A percentile compares a stretch with the other conserved stretches of the same genome.
These are phyloP conservation scores for Phytophthora constricta DNA, from an alignment of 352 stramenopile genomes.

Conservation along the genomic window DNA sequence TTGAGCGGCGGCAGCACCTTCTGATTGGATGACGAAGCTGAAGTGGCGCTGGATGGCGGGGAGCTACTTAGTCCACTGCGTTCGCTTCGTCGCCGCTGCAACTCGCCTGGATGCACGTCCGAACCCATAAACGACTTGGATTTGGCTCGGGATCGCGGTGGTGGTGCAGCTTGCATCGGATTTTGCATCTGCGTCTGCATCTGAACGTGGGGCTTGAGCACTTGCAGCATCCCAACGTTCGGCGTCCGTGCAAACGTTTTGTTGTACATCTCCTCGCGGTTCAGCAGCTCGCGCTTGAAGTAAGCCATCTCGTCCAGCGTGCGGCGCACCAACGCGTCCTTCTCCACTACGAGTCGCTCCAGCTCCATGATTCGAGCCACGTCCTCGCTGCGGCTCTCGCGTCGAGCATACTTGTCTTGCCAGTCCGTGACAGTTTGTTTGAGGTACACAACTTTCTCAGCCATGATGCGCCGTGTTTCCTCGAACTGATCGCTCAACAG, in stretches of 20 bases:
- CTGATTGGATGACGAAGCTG: slow-evolving; percentile 23
- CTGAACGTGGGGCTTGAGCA: slow-evolving; percentile 82
- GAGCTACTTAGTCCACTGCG: slow-evolving; percentile 29
- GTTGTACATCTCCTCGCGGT: slow-evolving; percentile 95
- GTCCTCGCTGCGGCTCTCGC: slow-evolving; percentile 81
- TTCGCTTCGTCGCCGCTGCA: slow-evolving; percentile 60
- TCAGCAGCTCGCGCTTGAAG: slow-evolving; percentile 93
- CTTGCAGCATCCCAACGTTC: slow-evolving; percentile 90
- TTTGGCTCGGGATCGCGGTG: slow-evolving; percentile 47
- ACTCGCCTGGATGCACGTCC: slow-evolving; percentile 23
- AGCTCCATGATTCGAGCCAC: slow-evolving; percentile 79
- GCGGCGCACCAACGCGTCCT: slow-evolving; percentile 69
- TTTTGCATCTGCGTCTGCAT: slow-evolving; percentile 46
- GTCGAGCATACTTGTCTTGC: slow-evolving; percentile 62
- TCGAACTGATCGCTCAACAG: slow-evolving; percentile 79
- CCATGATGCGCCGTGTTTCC: slow-evolving; percentile 58
- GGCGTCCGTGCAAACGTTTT: slow-evolving; percentile 88
- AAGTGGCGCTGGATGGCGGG: slow-evolving; percentile 7
- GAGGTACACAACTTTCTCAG: slow-evolving; percentile 55
- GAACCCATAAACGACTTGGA: slow-evolving; percentile 32
- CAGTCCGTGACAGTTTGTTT: slow-evolving; percentile 54
- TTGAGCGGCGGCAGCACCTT: slow-evolving; percentile 63
- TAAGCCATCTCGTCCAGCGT: slow-evolving; percentile 92
- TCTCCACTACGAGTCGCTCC: slow-evolving; percentile 64
- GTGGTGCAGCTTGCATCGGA: slow-evolving; percentile 12